Evolutionary conservation across 371 early-diverging fungal species (phyloP).

Genomic region (Smittium culicis): DNA sequence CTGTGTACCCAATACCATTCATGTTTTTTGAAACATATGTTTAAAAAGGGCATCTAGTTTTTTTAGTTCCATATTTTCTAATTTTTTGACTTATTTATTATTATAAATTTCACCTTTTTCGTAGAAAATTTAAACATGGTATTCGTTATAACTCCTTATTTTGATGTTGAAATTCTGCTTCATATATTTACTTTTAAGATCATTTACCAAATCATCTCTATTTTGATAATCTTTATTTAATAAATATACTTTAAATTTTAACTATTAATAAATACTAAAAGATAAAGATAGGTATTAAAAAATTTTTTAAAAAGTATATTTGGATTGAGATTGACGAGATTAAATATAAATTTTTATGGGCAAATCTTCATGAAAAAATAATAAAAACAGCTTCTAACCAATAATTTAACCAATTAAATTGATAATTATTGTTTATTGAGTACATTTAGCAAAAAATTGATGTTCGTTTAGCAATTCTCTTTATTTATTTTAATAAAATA

Average conservation of each 20-base stretch:
- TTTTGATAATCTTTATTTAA: neutral
- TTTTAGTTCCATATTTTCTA: neutral
- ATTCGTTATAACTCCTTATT: neutral
- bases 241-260: neutral
- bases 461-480: neutral
- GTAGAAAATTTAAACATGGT: neutral
- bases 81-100: neutral
- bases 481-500: no score
- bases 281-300: neutral
- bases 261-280: neutral
- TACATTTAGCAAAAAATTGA: neutral
- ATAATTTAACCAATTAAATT: neutral
- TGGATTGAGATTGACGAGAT: neutral
- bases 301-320: neutral
- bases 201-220: neutral
- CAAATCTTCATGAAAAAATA: neutral
- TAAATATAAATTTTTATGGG: neutral
- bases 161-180: neutral
- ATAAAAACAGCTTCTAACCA: neutral
- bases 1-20: neutral
- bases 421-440: neutral
- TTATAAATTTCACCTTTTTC: neutral
- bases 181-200: neutral
- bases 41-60: neutral
- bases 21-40: neutral